Evolutionary conservation across 2,329 filamentous ascomycete species (phyloP), one percentile per base, ranked within the genome.

Genomic region (Graphiopsis chlorocephala): DNA sequence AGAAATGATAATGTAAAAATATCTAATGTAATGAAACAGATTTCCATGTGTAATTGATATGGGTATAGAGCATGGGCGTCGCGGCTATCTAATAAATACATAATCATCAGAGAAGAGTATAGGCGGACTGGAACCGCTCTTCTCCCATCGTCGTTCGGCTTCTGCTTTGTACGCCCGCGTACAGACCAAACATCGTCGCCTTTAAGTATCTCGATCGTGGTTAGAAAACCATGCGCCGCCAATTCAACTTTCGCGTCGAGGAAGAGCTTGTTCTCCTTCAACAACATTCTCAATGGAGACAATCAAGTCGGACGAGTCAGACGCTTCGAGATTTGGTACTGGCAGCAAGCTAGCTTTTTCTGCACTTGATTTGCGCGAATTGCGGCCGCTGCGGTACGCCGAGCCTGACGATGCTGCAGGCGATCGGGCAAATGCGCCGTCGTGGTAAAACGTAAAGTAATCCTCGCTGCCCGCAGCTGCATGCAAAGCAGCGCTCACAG

Each of bases 1-100:
- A 70, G 64, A 67, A 66, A 29, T 64, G 38, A 58, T 14, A 10
- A 10, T 28, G 25, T 17, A 31, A 8, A 23, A 47, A 28, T n/a
- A 29, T 14, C 26, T n/a, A 4, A 26, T 52, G 23, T 25, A 29
- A 4, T 14, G 1, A 35, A 20, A 23, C 14, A 11, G 25, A 55
- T 20, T 33, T 55, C 52, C 33, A 55, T 55, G 8, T 52, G 25
- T 28, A 28, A 8, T 20, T 25, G 2, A 26, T 3, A 12, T 25
- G 20, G 45, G 20, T 48, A 31, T 53, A 23, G 20, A 20, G 12
- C 38, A n/a, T n/a, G n/a, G n/a, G 14, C n/a, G 11, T n/a, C 28
- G 50, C 8, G 20, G 25, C 50, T 11, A 8, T 45, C 38, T 45
- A 20, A 31, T 7, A 20, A 23, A 31, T 53, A 29, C 26, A 53